Conservation (phyloP, 371 early-diverging fungal species). For the Enterocytospora artemiae region DNA sequence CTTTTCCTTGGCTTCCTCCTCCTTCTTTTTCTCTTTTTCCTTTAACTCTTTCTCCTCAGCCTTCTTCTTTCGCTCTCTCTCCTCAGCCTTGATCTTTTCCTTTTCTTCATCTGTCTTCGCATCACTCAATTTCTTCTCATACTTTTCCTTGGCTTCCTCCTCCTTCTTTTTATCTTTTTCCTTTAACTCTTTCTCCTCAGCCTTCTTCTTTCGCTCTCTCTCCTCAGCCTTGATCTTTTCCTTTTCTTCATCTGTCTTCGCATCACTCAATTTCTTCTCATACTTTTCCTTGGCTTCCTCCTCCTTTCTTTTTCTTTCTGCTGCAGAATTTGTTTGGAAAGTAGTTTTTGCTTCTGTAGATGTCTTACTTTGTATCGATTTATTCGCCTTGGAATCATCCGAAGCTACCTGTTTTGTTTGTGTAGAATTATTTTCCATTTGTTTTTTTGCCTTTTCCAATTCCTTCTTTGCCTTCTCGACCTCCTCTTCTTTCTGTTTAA, state of each 20-base stretch:
- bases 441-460: not conserved
- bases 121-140: not conserved
- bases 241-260: conserved; percentile 5
- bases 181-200: not conserved
- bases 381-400: not conserved
- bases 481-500: conserved; percentile 1
- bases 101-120: conserved; percentile 5
- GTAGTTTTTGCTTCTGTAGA: not conserved
- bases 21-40: not conserved
- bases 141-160: not conserved
- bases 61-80: not conserved
- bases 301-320: not conserved
- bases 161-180: not conserved
- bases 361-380: not conserved
- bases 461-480: not conserved
- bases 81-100: not conserved
- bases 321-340: not conserved
- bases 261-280: not conserved
- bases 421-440: not conserved
- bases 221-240: not conserved
- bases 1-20: not conserved
- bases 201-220: conserved; percentile 1
- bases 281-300: not conserved
- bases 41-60: not conserved
- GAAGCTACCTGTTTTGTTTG: not conserved